These are phyloP conservation scores for Alternaria incomplexa DNA, from an alignment of 2,329 filamentous ascomycete genomes.

Conservation along the genomic window DNA sequence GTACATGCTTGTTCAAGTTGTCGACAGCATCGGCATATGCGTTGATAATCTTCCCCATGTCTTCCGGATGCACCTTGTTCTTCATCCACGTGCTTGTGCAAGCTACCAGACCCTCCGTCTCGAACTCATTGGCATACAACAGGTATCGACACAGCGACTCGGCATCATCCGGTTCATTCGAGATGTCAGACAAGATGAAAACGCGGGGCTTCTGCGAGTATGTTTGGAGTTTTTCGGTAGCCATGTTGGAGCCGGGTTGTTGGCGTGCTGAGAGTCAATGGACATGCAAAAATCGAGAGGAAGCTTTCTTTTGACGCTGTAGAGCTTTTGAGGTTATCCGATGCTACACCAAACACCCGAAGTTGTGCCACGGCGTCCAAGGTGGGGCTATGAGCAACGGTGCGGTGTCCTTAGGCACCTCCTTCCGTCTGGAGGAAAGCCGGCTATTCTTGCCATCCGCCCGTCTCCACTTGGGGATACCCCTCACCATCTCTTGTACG, in stretches of 20 bases:
- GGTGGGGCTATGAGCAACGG: slow-evolving; percentile 20
- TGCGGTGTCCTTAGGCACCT: slow-evolving; percentile 21
- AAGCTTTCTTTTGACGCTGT: slow-evolving; percentile 10
- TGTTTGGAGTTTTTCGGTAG: slow-evolving; percentile 33
- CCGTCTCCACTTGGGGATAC: not conserved
- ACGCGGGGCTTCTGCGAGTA: slow-evolving; percentile 47
- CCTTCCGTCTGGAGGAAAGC: slow-evolving; percentile 16
- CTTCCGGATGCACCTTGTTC: slow-evolving; percentile 40
- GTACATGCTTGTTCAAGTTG: slow-evolving; percentile 58
- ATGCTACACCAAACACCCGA: slow-evolving; percentile 25
- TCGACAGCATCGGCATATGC: slow-evolving; percentile 45
- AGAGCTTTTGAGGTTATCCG: slow-evolving; percentile 21
- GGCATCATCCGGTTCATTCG: slow-evolving; percentile 50
- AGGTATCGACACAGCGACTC: slow-evolving; percentile 49
- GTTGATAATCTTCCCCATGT: slow-evolving; percentile 46
- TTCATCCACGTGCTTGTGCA: slow-evolving; percentile 51
- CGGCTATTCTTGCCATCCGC: slow-evolving; percentile 20
- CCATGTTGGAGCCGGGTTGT: slow-evolving; percentile 22
- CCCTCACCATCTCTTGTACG: not conserved
- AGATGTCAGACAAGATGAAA: slow-evolving; percentile 50
- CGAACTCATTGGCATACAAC: slow-evolving; percentile 47
- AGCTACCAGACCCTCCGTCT: slow-evolving; percentile 49
- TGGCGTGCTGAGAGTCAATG: not conserved
- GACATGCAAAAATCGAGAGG: not conserved
- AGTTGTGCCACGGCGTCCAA: slow-evolving; percentile 20